phyloP scores from a whole-genome alignment of 495 filamentous ascomycete genomes.

The Aspergillus egyptiacus region DNA sequence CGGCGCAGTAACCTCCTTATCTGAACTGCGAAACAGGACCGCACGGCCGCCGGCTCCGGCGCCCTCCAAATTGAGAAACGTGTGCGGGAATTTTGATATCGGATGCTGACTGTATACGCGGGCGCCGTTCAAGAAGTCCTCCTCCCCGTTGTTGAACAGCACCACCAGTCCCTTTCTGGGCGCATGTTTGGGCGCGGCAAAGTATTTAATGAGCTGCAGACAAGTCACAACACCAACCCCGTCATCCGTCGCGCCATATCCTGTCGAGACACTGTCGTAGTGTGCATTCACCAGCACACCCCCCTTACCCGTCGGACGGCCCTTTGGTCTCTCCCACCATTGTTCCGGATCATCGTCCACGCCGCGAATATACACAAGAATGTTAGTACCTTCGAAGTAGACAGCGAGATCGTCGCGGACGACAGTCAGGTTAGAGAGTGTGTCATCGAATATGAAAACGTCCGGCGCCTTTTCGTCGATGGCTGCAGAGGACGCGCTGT shows the following conservation, averaged over 20 bases:
- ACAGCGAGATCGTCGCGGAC: slow-evolving; percentile 33
- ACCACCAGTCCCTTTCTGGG: slow-evolving; percentile 76
- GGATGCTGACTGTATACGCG: slow-evolving; percentile 80
- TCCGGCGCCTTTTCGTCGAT: slow-evolving; percentile 27
- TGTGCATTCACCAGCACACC: slow-evolving; percentile 92
- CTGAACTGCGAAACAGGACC: slow-evolving; percentile 77
- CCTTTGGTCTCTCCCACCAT: slow-evolving; percentile 54
- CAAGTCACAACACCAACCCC: slow-evolving; percentile 82
- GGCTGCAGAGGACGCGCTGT: slow-evolving; percentile 39
- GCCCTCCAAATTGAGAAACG: slow-evolving; percentile 91
- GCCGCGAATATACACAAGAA: slow-evolving; percentile 85
- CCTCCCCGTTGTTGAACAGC: slow-evolving; percentile 92
- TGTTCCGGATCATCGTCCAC: slow-evolving; percentile 59
- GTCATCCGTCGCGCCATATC: slow-evolving; percentile 88
- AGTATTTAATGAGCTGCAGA: slow-evolving; percentile 84
- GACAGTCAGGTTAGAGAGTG: slow-evolving; percentile 70
- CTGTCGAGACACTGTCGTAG: slow-evolving; percentile 91
- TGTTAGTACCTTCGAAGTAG: slow-evolving; percentile 91
- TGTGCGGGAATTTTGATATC: slow-evolving; percentile 66
- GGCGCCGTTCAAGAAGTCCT: slow-evolving; percentile 88
- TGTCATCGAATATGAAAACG: slow-evolving; percentile 71
- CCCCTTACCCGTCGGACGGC: slow-evolving; percentile 51
- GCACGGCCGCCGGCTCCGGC: slow-evolving; percentile 91
- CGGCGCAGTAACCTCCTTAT: slow-evolving; percentile 75
- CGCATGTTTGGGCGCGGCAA: slow-evolving; percentile 67